These are phyloP conservation scores for Corymbia citriodora DNA, from an alignment of 441 rosid species.

Conservation along the genomic window DNA sequence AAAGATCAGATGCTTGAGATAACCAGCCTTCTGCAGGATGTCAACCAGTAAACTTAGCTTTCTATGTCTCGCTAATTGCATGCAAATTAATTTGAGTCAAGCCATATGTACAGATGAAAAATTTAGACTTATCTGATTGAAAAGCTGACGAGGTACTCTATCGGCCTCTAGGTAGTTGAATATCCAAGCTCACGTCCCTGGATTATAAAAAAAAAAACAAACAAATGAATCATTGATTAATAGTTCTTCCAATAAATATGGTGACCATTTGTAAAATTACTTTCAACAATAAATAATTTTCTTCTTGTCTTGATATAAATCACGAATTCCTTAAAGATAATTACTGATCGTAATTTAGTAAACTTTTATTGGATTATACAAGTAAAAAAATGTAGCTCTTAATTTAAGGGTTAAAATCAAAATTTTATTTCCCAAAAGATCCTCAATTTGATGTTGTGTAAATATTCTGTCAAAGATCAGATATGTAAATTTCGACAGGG, in stretches of 20 bases:
- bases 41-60: neutral
- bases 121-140: too few species aligned
- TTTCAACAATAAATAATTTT: too few species aligned
- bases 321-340: too few species aligned
- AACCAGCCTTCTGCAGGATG: neutral
- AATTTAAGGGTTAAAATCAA: too few species aligned
- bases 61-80: neutral
- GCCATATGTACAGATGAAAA: neutral
- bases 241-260: neutral
- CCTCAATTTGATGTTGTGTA: too few species aligned
- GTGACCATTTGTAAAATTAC: too few species aligned
- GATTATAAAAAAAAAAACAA: neutral
- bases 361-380: too few species aligned
- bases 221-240: neutral
- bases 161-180: neutral
- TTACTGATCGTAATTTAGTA: too few species aligned
- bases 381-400: too few species aligned
- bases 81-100: neutral
- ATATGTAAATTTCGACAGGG: neutral
- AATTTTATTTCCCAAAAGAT: too few species aligned
- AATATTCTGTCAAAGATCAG: too few species aligned
- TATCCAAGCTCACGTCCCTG: neutral
- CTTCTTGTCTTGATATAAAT: too few species aligned
- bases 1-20: neutral
- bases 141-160: neutral